Base-by-base conservation (phyloP, 192 early-diverging fungal species). In the Entrophospora sp. region DNA sequence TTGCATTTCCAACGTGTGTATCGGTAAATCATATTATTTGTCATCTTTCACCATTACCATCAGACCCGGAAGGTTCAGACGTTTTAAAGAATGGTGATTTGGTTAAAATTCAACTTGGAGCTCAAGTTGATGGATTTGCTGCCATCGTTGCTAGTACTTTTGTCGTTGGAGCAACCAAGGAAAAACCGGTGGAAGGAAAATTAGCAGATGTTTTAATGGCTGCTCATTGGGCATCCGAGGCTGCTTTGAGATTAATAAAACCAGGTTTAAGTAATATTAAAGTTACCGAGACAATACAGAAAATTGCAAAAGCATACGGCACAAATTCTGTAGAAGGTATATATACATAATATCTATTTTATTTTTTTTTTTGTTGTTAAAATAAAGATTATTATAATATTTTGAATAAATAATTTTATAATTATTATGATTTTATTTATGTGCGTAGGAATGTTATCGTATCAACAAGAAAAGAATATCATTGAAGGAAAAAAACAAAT, bases 401-500 rank as follows among this genome's bases (percentile, higher is more conserved):
- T 1, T 51, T 51, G 27, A 25, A 27, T 13, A 13, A 51, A 28
- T 10, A 25, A 25, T 60, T 6, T 31, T 61, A 4, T 4, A 32
- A 10, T 12, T 51, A 34, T 52, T 37, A 30, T 53, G 5, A 27
- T 20, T 36, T 64, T 27, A 37, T 38, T 25, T 38, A 40, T n/a
- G n/a, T n/a, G n/a, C n/a, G n/a, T 28, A 65, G 63, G 63, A 65
- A 94, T 94, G 86, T 77, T 96, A 48, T 88, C 91, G 46, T 85
- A 92, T 80, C 87, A 93, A 76, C 80, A 94, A 68, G 76, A 85
- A 75, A 83, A 88, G 66, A 90, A 95, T 78, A 81, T 87, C 62
- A 80, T 96, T 63, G 91, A 94, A 74, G 95, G 93, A 71, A 83
- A 85, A 67, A 96, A 96, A 79, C 85, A 89, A 73, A 95, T 98